Evolutionary conservation across 352 stramenopile genomes (phyloP).

Genomic region (Phytophthora litchii): DNA sequence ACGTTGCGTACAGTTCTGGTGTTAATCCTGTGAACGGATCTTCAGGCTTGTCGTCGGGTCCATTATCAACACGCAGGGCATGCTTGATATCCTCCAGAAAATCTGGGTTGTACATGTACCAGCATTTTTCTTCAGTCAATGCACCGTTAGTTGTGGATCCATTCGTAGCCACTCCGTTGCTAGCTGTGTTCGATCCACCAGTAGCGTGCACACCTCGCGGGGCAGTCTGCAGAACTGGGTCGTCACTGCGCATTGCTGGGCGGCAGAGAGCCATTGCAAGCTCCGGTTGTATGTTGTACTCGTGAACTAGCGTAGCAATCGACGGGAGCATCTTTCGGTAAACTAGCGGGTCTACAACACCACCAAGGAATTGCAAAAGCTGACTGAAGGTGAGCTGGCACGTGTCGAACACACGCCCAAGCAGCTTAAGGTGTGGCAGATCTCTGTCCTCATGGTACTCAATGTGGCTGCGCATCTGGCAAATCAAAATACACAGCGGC

Average conservation of each 20-base stretch:
- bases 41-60: constrained; percentile 25
- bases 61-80: constrained; percentile 37
- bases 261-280: constrained; percentile 81
- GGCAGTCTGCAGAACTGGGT: constrained; percentile 65
- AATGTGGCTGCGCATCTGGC: constrained; percentile 86
- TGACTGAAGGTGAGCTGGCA: constrained; percentile 88
- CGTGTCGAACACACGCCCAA: constrained; percentile 83
- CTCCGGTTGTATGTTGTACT: constrained; percentile 77
- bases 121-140: constrained; percentile 37
- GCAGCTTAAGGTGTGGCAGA: constrained; percentile 74
- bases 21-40: constrained; percentile 73
- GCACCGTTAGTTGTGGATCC: constrained; percentile 13
- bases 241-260: constrained; percentile 78
- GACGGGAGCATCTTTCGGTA: constrained; percentile 80
- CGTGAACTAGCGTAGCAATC: constrained; percentile 61
- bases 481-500: constrained; percentile 81
- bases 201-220: constrained; percentile 67
- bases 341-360: constrained; percentile 68
- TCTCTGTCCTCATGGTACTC: constrained; percentile 71
- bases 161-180: constrained; percentile 12
- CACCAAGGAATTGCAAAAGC: constrained; percentile 85
- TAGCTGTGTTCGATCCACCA: constrained; percentile 36
- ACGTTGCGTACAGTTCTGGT: constrained; percentile 80
- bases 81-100: constrained; percentile 65
- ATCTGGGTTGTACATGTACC: constrained; percentile 70